Conservation (phyloP, 805 yeast species). For the Nakazawaea wyomingensis region DNA sequence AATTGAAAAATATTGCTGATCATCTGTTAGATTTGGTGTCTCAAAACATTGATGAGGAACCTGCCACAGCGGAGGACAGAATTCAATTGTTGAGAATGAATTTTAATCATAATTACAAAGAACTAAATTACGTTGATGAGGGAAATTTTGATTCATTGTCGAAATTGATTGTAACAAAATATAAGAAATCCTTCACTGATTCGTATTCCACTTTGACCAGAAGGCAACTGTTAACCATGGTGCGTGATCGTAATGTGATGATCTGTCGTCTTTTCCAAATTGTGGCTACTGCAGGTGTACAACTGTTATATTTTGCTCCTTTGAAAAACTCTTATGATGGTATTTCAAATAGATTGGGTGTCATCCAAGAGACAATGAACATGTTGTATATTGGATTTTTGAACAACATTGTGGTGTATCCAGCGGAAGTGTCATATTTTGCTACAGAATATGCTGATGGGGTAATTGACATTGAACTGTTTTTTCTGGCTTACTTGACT, state of each 20-base stretch:
- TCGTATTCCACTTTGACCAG: slow-evolving; percentile 20
- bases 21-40: slow-evolving; percentile 67
- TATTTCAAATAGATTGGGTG: slow-evolving; percentile 63
- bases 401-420: slow-evolving; percentile 63
- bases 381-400: slow-evolving; percentile 67
- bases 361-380: slow-evolving; percentile 54
- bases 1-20: slow-evolving; percentile 67
- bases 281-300: slow-evolving; percentile 55
- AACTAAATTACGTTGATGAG: background rate
- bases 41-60: slow-evolving; percentile 25
- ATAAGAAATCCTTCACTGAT: slow-evolving; percentile 3
- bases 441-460: slow-evolving; percentile 65
- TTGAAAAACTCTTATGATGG: slow-evolving; percentile 43
- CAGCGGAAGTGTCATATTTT: slow-evolving; percentile 58
- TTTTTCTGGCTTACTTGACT: slow-evolving; percentile 46
- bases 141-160: slow-evolving; percentile 4
- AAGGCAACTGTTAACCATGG: slow-evolving; percentile 38
- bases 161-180: slow-evolving; percentile 1
- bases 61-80: background rate
- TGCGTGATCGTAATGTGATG: slow-evolving; percentile 51
- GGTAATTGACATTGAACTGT: slow-evolving; percentile 57
- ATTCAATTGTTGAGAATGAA: background rate
- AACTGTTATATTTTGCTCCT: slow-evolving; percentile 66
- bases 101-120: background rate
- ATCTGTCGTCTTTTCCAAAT: slow-evolving; percentile 63